Conservation (phyloP, 2,329 filamentous ascomycete species). For the Aaosphaeria arxii region DNA sequence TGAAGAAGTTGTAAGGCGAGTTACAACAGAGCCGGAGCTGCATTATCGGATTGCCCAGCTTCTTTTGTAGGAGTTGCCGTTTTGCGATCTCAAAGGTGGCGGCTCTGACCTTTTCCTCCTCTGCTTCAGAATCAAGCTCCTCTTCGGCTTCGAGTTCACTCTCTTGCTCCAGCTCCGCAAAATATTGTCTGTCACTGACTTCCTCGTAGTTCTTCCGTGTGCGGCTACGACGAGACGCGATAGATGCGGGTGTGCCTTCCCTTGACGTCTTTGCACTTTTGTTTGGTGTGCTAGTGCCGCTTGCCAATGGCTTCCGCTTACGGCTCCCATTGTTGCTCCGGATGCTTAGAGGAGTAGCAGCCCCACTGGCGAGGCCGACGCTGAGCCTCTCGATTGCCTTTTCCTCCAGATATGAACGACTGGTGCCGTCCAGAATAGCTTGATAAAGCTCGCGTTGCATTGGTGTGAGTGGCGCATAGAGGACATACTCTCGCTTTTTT, state of each 20-base stretch:
- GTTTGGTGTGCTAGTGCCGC: conserved; percentile 46
- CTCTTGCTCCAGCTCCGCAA: conserved; percentile 64
- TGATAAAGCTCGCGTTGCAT: conserved; percentile 92
- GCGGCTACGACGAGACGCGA: conserved; percentile 47
- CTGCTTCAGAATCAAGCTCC: conserved; percentile 44
- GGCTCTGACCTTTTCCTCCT: conserved; percentile 63
- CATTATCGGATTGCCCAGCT: conserved; percentile 88
- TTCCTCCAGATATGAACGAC: conserved; percentile 63
- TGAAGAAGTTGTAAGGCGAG: conserved; percentile 94
- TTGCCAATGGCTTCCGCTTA: conserved; percentile 56
- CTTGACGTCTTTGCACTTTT: conserved; percentile 77
- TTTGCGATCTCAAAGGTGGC: conserved; percentile 76
- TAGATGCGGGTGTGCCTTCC: conserved; percentile 66
- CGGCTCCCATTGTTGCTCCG: conserved; percentile 45
- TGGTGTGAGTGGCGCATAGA: conserved; percentile 87
- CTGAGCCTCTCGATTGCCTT: conserved; percentile 69
- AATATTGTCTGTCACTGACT: conserved; percentile 81
- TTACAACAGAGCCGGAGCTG: conserved; percentile 92
- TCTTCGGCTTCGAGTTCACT: conserved; percentile 39
- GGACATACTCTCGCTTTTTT: conserved; percentile 92
- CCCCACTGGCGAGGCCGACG: conserved; percentile 35
- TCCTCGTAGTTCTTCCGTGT: conserved; percentile 62
- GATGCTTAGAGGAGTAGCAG: conserved; percentile 47
- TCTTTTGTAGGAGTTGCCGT: conserved; percentile 84
- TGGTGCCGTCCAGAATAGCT: conserved; percentile 61